Evolutionary conservation across 768 basidiomycete species (phyloP).

Genomic region (Naganishia antarctica): DNA sequence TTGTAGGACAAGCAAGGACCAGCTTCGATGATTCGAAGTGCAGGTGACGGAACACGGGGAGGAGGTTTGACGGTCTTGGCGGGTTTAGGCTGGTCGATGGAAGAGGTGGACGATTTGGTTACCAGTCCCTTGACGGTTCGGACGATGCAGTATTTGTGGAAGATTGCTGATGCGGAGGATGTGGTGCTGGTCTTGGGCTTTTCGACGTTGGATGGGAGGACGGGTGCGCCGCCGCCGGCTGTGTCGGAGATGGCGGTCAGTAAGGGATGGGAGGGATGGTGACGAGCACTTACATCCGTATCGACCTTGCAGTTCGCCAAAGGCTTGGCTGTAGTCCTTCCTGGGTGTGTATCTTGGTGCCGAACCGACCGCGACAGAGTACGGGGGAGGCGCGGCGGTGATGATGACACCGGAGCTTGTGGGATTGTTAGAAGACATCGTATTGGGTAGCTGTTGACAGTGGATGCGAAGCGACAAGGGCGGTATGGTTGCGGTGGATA

Average conservation of each 20-base stretch:
- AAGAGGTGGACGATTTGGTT: not conserved
- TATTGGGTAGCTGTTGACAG: not conserved
- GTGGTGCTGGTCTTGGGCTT: not conserved
- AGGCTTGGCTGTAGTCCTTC: slow-evolving; percentile 15
- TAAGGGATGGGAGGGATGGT: not conserved
- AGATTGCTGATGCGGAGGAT: not conserved
- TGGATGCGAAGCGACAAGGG: not conserved
- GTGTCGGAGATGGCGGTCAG: not conserved
- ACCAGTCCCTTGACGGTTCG: not conserved
- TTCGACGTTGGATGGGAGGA: slow-evolving; percentile 2
- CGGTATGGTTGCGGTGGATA: not conserved
- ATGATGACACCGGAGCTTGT: not conserved
- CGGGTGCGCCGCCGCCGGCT: slow-evolving; percentile 11
- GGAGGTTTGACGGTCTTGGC: not conserved
- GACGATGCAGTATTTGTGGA: not conserved
- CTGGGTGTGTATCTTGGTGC: slow-evolving; percentile 14
- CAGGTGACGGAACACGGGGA: slow-evolving; percentile 4
- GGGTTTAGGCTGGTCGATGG: not conserved
- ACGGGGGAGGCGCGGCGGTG: slow-evolving; percentile 5
- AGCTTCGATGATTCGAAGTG: slow-evolving; percentile 1
- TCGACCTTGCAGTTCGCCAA: slow-evolving; percentile 6
- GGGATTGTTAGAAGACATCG: not conserved
- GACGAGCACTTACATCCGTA: slow-evolving; percentile 18
- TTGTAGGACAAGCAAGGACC: not conserved
- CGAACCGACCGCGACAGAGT: not conserved